Conservation (phyloP, 169 alveolate species). For the Miamiensis avidus region DNA sequence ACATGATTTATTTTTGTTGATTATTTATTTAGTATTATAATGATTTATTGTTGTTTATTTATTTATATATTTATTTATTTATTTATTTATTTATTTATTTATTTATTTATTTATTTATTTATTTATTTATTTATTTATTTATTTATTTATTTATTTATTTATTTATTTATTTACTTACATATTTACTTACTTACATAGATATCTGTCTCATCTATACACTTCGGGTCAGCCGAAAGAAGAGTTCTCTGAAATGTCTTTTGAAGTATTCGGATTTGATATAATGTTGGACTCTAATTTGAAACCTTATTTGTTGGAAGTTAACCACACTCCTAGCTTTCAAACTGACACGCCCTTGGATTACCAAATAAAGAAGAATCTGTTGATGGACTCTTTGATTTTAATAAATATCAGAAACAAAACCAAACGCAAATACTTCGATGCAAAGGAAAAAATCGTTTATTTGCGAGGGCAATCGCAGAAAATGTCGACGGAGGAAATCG, state of each 20-base stretch:
- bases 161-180: too few relatives aligned
- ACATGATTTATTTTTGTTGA: too few relatives aligned
- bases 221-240: not conserved
- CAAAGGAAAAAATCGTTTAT: not conserved
- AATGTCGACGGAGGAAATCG: not conserved
- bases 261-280: slow-evolving; percentile 54
- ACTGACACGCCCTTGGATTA: slow-evolving; percentile 60
- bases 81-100: too few relatives aligned
- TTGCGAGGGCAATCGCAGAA: not conserved
- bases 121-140: too few relatives aligned
- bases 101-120: too few relatives aligned
- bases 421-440: not conserved
- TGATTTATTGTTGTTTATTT: too few relatives aligned
- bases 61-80: too few relatives aligned
- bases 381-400: slow-evolving; percentile 52
- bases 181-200: too few relatives aligned
- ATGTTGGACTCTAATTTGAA: slow-evolving; percentile 50
- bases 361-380: slow-evolving; percentile 49
- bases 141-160: too few relatives aligned
- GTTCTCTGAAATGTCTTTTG: not conserved
- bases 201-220: not conserved
- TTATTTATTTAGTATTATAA: too few relatives aligned
- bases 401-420: slow-evolving; percentile 22
- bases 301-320: slow-evolving; percentile 68
- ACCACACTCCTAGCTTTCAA: slow-evolving; percentile 64